phyloP scores from a whole-genome alignment of 257 asterid genomes.

The Leptodermis oblonga region DNA sequence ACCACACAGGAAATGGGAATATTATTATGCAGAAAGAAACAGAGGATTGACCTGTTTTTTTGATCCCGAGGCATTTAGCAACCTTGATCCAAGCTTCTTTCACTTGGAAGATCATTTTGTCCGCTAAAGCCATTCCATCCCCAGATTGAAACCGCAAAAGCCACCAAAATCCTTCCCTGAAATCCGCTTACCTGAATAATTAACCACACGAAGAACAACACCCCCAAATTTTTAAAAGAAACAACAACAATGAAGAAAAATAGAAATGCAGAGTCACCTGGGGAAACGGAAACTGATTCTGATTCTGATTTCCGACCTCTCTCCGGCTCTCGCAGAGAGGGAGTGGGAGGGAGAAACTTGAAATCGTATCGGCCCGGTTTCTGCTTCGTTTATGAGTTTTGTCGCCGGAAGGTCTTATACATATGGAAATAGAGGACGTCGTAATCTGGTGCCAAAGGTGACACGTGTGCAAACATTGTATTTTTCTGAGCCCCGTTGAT shows the following conservation, averaged over 20 bases:
- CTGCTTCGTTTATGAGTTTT: neutral
- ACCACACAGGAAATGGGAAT: neutral
- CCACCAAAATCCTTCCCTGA: neutral
- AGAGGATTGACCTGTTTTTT: conserved; percentile 39
- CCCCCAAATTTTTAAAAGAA: neutral
- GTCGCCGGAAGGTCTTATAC: no score
- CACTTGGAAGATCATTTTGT: conserved; percentile 43
- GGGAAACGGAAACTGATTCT: neutral
- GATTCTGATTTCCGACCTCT: no score
- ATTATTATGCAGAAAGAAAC: neutral
- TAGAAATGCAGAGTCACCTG: neutral
- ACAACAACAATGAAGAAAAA: neutral
- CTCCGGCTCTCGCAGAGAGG: conserved; percentile 3
- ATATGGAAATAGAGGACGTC: no score
- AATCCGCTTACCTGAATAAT: neutral
- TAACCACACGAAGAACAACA: neutral
- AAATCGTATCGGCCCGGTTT: neutral
- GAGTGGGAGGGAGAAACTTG: neutral
- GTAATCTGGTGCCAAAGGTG: neutral
- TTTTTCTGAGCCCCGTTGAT: conserved; percentile 17
- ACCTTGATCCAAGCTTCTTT: conserved; percentile 49
- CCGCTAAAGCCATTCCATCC: conserved; percentile 39
- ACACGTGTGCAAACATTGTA: neutral
- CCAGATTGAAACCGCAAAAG: conserved; percentile 3
- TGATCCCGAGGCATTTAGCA: conserved; percentile 32